Conservation (phyloP, 805 yeast genomes). For the Jamesozyma lodderae region DNA sequence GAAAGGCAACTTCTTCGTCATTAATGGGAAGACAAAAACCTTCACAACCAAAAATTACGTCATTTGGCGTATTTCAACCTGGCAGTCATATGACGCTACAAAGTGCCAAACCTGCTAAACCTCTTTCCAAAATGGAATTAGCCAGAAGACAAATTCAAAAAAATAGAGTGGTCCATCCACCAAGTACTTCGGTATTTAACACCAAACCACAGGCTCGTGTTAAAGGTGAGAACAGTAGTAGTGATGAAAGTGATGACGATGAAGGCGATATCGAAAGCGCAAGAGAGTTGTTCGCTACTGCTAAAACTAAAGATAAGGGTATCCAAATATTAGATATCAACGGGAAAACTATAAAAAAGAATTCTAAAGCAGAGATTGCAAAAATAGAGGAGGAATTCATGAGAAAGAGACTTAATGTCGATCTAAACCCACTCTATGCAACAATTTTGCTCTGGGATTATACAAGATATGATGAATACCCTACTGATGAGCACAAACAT, state of each 20-base stretch:
- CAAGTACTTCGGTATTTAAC: constrained; percentile 44
- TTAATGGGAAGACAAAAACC: constrained; percentile 23
- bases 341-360: constrained; percentile 32
- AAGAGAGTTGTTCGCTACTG: constrained; percentile 28
- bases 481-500: constrained; percentile 39
- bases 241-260: constrained; percentile 35
- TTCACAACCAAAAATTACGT: constrained; percentile 31
- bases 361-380: constrained; percentile 34
- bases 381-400: constrained; percentile 64
- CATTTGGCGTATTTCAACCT: constrained; percentile 32
- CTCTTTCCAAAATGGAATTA: constrained; percentile 31
- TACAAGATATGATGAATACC: constrained; percentile 44
- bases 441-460: constrained; percentile 73
- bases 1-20: constrained; percentile 26
- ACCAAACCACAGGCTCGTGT: constrained; percentile 25
- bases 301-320: constrained; percentile 25
- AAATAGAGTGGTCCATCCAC: constrained; percentile 36
- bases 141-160: constrained; percentile 29
- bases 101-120: constrained; percentile 21
- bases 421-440: constrained; percentile 63
- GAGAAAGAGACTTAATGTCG: constrained; percentile 72
- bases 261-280: constrained; percentile 33
- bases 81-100: constrained; percentile 15
- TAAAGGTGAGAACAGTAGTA: constrained; percentile 24
- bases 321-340: constrained; percentile 35